A percentile compares a stretch with the other conserved stretches of the same genome.
Evolutionary conservation across 345 rosid genomes (phyloP).

Genomic region (Cardamine chenopodiifolia): DNA sequence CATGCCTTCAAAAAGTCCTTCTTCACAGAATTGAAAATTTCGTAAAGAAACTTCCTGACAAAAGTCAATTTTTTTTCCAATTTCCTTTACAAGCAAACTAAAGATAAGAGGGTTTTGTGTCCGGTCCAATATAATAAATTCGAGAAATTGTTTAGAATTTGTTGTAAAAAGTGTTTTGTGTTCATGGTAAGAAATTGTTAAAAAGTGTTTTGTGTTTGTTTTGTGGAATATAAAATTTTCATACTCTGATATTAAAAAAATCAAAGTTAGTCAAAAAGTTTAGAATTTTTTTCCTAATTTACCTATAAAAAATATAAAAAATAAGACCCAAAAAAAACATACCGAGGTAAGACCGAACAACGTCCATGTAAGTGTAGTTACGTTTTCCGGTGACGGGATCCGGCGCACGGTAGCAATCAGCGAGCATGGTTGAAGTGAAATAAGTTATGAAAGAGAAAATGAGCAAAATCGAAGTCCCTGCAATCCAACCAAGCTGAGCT

Average conservation of each 20-base stretch:
- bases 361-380: constrained; percentile 93
- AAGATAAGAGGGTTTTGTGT: too few relatives aligned
- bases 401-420: constrained; percentile 79
- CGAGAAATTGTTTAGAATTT: too few relatives aligned
- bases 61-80: background rate
- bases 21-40: constrained; percentile 2
- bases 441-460: constrained; percentile 74
- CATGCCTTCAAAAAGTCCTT: background rate
- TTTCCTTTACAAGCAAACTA: background rate
- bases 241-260: background rate
- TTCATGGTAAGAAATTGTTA: background rate
- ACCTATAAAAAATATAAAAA: background rate
- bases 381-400: constrained; percentile 79
- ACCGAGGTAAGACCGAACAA: constrained; percentile 74
- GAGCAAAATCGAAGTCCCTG: constrained; percentile 63
- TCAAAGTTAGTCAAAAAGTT: constrained; percentile 7
- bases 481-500: constrained; percentile 89
- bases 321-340: background rate
- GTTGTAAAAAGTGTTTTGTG: too few relatives aligned
- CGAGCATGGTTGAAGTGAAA: constrained; percentile 80
- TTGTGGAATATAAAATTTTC: background rate
- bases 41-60: background rate
- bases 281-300: background rate
- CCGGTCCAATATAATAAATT: too few relatives aligned
- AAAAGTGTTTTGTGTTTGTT: background rate